Conservation (phyloP, 805 yeast genomes). For the Nakazawaea pomicola region DNA sequence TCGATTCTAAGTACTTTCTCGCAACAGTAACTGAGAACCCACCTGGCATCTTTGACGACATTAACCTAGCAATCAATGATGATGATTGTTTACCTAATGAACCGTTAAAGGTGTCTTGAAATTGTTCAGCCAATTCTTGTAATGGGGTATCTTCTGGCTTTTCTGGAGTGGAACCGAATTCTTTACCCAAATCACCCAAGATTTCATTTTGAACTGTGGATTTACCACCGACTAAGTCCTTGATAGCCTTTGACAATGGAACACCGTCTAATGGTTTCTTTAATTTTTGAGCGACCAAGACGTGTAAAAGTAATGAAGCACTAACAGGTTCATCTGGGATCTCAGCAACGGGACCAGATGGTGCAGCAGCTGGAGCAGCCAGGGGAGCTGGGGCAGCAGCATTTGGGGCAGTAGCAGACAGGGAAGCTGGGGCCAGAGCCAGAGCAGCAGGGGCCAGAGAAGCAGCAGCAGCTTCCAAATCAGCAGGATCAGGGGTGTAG, state of each 20-base stretch:
- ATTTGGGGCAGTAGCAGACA: constrained; percentile 42
- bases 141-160: constrained; percentile 98
- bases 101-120: constrained; percentile 89
- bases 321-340: constrained; percentile 87
- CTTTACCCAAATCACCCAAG: constrained; percentile 97
- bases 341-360: constrained; percentile 77
- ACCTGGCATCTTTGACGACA: constrained; percentile 99
- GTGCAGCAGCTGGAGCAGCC: constrained; percentile 57
- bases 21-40: constrained; percentile 92
- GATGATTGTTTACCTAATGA: constrained; percentile 90
- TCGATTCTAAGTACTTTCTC: constrained; percentile 84
- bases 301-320: constrained; percentile 78
- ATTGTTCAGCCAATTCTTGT: constrained; percentile 89
- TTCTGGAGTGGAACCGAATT: constrained; percentile 96
- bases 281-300: constrained; percentile 91
- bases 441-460: constrained; percentile 29
- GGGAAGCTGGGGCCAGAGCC: constrained; percentile 29
- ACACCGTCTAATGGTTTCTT: constrained; percentile 85
- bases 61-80: constrained; percentile 82
- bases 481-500: constrained; percentile 81
- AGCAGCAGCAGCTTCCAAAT: constrained; percentile 32
- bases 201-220: constrained; percentile 98
- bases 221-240: constrained; percentile 97
- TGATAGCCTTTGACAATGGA: constrained; percentile 88
- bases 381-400: constrained; percentile 55